Percentiles rank a stretch among this genome's conserved stretches.
Evolutionary conservation across 2,329 filamentous ascomycete species (phyloP).

Genomic region (Penicillium sp.): DNA sequence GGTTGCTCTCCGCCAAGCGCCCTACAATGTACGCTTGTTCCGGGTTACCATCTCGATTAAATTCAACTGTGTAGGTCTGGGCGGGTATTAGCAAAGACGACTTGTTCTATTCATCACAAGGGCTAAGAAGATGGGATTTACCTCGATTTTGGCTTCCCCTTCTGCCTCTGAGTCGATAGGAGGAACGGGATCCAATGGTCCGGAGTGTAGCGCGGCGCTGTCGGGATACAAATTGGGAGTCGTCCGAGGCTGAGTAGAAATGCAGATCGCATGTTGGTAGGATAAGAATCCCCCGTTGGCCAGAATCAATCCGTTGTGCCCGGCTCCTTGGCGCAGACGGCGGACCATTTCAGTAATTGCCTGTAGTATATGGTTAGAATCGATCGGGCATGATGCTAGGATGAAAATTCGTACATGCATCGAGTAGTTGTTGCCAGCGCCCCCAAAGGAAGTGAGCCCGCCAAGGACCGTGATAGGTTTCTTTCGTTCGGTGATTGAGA

Average conservation of each 20-base stretch:
- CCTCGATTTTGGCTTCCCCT: slow-evolving; percentile 53
- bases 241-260: slow-evolving; percentile 47
- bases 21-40: slow-evolving; percentile 51
- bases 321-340: slow-evolving; percentile 46
- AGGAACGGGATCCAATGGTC: slow-evolving; percentile 42
- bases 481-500: slow-evolving; percentile 44
- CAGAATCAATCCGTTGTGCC: slow-evolving; percentile 54
- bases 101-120: not conserved
- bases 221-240: slow-evolving; percentile 46
- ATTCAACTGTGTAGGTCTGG: slow-evolving; percentile 60
- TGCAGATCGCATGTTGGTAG: slow-evolving; percentile 59
- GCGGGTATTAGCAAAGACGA: not conserved
- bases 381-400: not conserved
- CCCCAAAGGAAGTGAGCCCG: slow-evolving; percentile 64
- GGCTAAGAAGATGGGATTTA: slow-evolving; percentile 25
- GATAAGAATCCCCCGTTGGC: slow-evolving; percentile 64
- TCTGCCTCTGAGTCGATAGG: slow-evolving; percentile 42
- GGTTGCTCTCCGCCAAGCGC: slow-evolving; percentile 43
- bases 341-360: slow-evolving; percentile 55
- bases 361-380: slow-evolving; percentile 16
- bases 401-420: slow-evolving; percentile 51
- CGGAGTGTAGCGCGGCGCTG: slow-evolving; percentile 44
- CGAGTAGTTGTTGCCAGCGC: slow-evolving; percentile 67
- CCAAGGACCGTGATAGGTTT: slow-evolving; percentile 60
- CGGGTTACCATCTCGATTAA: slow-evolving; percentile 49